Conservation (phyloP, 805 yeast genomes). For the Candida anglica region DNA sequence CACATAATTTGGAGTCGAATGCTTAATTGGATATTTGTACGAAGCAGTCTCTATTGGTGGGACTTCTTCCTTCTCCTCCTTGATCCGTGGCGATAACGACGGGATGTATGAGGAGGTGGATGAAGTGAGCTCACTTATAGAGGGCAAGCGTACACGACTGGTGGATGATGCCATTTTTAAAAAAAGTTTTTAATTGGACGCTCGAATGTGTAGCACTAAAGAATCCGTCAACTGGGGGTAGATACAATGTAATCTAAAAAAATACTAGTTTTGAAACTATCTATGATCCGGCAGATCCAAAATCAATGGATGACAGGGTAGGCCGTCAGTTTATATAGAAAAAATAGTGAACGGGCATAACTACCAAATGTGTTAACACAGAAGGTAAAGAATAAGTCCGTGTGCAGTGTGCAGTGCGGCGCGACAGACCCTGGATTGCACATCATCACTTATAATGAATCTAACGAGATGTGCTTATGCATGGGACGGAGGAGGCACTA, state of each 20-base stretch:
- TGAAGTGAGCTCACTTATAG: slow-evolving; percentile 22
- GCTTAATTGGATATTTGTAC: not conserved
- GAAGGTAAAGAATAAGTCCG: no score
- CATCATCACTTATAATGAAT: not conserved
- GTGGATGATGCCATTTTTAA: slow-evolving; percentile 3
- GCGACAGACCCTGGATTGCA: not conserved
- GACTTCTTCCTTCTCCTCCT: slow-evolving; percentile 1
- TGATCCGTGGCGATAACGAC: slow-evolving; percentile 2
- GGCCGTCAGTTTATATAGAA: no score
- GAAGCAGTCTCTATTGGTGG: slow-evolving; percentile 1
- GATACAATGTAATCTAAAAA: no score
- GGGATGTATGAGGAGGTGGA: slow-evolving; percentile 6
- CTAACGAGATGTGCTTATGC: slow-evolving; percentile 4
- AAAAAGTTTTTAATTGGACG: not conserved
- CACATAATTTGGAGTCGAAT: slow-evolving; percentile 8
- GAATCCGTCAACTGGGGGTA: no score
- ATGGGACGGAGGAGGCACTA: no score
- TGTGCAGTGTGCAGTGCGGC: no score
- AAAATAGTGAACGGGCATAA: no score
- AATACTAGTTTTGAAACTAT: no score
- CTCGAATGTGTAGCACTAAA: no score
- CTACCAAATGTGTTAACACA: no score
- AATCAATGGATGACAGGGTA: no score
- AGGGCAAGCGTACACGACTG: slow-evolving; percentile 19
- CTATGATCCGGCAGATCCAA: no score